Conservation (phyloP, 768 basidiomycete species). For the Leccinum obscurum region DNA sequence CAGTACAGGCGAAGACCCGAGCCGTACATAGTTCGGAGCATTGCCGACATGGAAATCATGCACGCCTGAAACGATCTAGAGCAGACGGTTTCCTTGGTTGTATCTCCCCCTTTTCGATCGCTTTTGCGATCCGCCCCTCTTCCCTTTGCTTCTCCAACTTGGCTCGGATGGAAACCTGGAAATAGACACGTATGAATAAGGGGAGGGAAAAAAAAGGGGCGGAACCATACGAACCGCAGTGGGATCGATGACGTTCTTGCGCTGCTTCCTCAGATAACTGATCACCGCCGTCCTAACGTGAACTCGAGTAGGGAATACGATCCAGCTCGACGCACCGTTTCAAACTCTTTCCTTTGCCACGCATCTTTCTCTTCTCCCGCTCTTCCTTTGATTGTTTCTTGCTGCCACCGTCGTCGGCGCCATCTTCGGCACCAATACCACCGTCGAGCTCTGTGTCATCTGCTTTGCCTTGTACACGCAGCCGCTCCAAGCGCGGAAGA, state of each 20-base stretch:
- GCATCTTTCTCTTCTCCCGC: constrained; percentile 75
- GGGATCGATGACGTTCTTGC: constrained; percentile 94
- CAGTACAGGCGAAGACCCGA: not conserved
- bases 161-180: constrained; percentile 59
- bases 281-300: not conserved
- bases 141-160: constrained; percentile 63
- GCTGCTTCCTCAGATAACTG: constrained; percentile 81
- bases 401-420: constrained; percentile 37
- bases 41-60: constrained; percentile 14
- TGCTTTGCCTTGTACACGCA: constrained; percentile 66
- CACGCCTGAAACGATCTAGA: constrained; percentile 35
- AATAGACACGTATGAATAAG: not conserved
- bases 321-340: constrained; percentile 52
- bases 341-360: constrained; percentile 83
- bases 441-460: constrained; percentile 59
- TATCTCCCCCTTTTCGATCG: constrained; percentile 34
- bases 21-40: not conserved
- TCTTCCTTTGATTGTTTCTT: constrained; percentile 24
- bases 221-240: constrained; percentile 48
- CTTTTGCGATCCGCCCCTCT: constrained; percentile 39
- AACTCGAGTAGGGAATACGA: not conserved
- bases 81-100: constrained; percentile 35
- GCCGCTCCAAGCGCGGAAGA: constrained; percentile 69
- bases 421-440: constrained; percentile 34
- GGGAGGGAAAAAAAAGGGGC: not conserved